These are phyloP conservation scores for Barbatosphaeria neglecta DNA, from an alignment of 495 filamentous ascomycete species.

Conservation along the genomic window DNA sequence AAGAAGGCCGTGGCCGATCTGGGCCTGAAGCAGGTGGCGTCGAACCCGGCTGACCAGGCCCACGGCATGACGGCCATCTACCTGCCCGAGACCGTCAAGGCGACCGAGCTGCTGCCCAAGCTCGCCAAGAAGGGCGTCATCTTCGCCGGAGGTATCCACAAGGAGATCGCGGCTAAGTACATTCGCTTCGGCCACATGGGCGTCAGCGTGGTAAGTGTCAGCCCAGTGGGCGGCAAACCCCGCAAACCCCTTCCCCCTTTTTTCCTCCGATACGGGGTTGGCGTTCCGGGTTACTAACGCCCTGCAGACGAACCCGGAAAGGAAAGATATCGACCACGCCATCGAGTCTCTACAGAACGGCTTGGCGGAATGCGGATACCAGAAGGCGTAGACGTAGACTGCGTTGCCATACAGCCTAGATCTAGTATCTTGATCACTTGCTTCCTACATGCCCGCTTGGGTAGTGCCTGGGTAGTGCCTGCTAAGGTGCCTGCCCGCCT, in stretches of 20 bases:
- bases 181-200: conserved; percentile 84
- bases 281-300: conserved; percentile 2
- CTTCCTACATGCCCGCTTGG: too few species aligned
- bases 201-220: conserved; percentile 57
- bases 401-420: neutral
- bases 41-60: conserved; percentile 78
- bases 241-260: too few species aligned
- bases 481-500: too few species aligned
- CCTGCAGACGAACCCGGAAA: conserved; percentile 43
- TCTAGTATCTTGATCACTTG: too few species aligned
- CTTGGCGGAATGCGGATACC: conserved; percentile 59
- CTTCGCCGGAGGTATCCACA: conserved; percentile 91
- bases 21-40: conserved; percentile 75
- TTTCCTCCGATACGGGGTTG: too few species aligned
- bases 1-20: conserved; percentile 69
- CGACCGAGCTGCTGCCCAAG: conserved; percentile 72
- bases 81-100: conserved; percentile 70
- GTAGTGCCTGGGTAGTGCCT: too few species aligned
- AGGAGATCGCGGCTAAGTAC: conserved; percentile 50
- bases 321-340: conserved; percentile 69
- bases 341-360: conserved; percentile 63
- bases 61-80: conserved; percentile 98
- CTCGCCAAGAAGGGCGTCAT: conserved; percentile 83
- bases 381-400: conserved; percentile 37
- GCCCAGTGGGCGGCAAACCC: too few species aligned